These are phyloP conservation scores for Rhodamnia rubescens DNA, from an alignment of 345 rosid species.

Conservation along the genomic window DNA sequence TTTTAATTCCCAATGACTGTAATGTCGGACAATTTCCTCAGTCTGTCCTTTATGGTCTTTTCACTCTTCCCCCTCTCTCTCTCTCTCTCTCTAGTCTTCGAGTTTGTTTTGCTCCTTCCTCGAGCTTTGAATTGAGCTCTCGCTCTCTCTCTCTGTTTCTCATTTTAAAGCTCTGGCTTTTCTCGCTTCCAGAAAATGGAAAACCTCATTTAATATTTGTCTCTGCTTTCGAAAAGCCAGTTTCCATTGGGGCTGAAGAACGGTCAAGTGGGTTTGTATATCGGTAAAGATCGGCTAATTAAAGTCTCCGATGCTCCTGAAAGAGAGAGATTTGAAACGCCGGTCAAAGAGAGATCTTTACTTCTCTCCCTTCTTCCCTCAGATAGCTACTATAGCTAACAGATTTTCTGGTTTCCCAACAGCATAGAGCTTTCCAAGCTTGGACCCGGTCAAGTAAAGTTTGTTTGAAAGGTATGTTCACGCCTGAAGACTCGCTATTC, in stretches of 20 bases:
- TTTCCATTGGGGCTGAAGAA: not conserved
- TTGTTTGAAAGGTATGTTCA: not conserved
- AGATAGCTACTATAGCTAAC: not conserved
- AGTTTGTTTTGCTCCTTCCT: not conserved
- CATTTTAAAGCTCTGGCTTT: not conserved
- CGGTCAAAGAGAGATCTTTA: not conserved
- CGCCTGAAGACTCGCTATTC: not conserved
- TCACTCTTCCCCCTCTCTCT: not conserved
- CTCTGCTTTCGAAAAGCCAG: not conserved
- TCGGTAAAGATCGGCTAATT: not conserved
- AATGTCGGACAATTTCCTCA: not conserved
- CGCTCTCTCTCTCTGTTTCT: not conserved
- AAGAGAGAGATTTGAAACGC: not conserved
- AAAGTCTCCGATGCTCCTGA: not conserved
- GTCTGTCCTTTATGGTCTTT: slow-evolving; percentile 19
- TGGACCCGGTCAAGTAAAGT: too few species aligned
- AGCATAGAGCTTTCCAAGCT: too few species aligned
- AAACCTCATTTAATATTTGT: not conserved
- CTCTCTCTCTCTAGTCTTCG: not conserved
- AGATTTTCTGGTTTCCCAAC: too few species aligned
- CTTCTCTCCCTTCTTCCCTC: not conserved
- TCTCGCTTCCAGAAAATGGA: not conserved
- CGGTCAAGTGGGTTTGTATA: not conserved
- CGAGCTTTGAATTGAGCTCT: not conserved
- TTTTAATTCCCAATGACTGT: slow-evolving; percentile 15